These are phyloP conservation scores for Platismatia glauca DNA, from an alignment of 495 filamentous ascomycete species.

Conservation along the genomic window DNA sequence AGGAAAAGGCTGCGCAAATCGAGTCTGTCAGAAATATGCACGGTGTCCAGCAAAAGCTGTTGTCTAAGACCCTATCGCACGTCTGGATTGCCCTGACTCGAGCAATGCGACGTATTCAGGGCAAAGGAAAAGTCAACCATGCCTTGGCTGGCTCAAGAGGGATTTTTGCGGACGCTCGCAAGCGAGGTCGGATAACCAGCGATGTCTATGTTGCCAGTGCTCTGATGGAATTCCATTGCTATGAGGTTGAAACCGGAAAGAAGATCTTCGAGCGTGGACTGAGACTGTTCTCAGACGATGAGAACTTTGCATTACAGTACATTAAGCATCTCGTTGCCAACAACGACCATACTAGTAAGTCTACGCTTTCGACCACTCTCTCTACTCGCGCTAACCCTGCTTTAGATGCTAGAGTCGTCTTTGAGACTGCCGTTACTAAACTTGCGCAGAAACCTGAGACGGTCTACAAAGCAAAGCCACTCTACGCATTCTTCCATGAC, in stretches of 20 bases:
- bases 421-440: conserved; percentile 80
- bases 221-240: conserved; percentile 88
- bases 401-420: conserved; percentile 83
- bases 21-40: conserved; percentile 62
- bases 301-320: conserved; percentile 84
- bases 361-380: conserved; percentile 10
- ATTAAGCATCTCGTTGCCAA: conserved; percentile 85
- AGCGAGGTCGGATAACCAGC: conserved; percentile 74
- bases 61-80: conserved; percentile 75
- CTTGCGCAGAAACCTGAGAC: conserved; percentile 64
- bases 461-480: conserved; percentile 64
- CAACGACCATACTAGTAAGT: conserved; percentile 88
- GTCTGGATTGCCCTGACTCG: conserved; percentile 93
- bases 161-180: conserved; percentile 78
- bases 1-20: conserved; percentile 53
- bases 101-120: conserved; percentile 86
- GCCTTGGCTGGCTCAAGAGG: conserved; percentile 68
- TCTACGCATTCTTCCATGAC: conserved; percentile 84
- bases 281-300: conserved; percentile 85
- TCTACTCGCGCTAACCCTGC: conserved; percentile 22
- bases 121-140: conserved; percentile 66
- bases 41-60: conserved; percentile 56
- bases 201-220: conserved; percentile 91
- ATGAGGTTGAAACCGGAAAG: conserved; percentile 80
- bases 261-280: conserved; percentile 94